Evolutionary conservation across 768 basidiomycete species (phyloP), one percentile per base, ranked within the genome.

Genomic region (Suillus paluster): DNA sequence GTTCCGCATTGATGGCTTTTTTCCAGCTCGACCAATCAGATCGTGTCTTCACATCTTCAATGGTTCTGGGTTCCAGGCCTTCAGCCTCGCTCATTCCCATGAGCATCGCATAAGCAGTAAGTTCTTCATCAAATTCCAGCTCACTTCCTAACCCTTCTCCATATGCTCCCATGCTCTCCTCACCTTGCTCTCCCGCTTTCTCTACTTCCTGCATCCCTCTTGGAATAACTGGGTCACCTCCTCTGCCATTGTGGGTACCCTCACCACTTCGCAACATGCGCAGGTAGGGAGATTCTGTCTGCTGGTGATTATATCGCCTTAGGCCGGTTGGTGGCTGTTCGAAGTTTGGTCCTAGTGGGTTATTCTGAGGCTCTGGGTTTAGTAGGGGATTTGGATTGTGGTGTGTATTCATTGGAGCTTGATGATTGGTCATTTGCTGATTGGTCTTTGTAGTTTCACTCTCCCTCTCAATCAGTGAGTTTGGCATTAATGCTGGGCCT

Each of bases 101-200:
- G 7, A 39, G 10, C 27, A 48, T 60, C 27, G 42, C 64, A 25
- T 21, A 60, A 19, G 27, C 23, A 41, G 3, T 48, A 54, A 38
- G 27, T 50, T 62, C 45, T 57, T 36, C 48, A 30, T 50, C 34
- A 36, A 36, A 36, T 36, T 12, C 36, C 36, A 36, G 12, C 12
- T 36, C 36, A 10, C 36, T 36, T 36, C 36, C 36, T 36, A 36
- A 36, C 9, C 36, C 36, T 36, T 36, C 36, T 34, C 30, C 30
- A n/a, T 45, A 63, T 45, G 41, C 61, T 25, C 42, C 59, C 17
- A 53, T 17, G n/a, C 57, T 50, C 7, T 61, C 60, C 36, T 36
- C 46, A 6, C 27, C 59, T 33, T 30, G 27, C 45, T 27, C 58
- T 17, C 33, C 49, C 23, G 34, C 52, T 8, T 60, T 49, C 7